Base-by-base conservation (phyloP, 75 land plant genomes). In the Adiantum capillusveneris region DNA sequence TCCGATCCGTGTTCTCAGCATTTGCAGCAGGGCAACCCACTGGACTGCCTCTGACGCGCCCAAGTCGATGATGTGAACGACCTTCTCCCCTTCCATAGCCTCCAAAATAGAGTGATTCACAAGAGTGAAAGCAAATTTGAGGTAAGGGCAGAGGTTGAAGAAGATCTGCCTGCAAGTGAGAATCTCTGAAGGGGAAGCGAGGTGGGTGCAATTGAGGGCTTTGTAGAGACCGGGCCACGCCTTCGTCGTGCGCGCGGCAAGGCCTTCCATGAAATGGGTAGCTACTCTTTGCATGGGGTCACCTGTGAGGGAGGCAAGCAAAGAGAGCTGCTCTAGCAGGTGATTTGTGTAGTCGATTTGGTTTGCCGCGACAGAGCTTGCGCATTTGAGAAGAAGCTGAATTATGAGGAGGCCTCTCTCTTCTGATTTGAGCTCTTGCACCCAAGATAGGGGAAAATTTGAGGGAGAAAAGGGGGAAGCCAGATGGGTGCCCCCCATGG, bases 261-360 rank as follows among this genome's bases (percentile, higher is more conserved):
- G 76, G 12, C 79, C 87, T 44, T 83, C 79, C 56, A 86, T 69
- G 74, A 87, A 87, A 61, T 75, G 75, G 11, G 87, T 61, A 2
- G 91, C 81, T 25, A 87, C 71, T 3, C 91, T 67, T 56, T 87
- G 91, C 79, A 87, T 87, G 6, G 91, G 70, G 62, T 87, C 91
- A 2, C 91, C 91, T 43, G 72, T 77, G 19, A 86, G 70, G 37
- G 79, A 78, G 29, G 91, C 75, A 11, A 87, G 72, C 29, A 71
- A 50, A 16, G 91, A 78, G 39, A 87, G 87, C 53, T 81, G 82
- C 31, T 87, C 84, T 16, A 87, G 75, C 31, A 65, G 76, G 31
- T 76, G 43, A 63, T 84, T 87, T 18, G 80, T 81, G 26, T 68
- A 69, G 21, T 81, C 84, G 21, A 87, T 60, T 53, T 68, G 59